Evolutionary conservation across 495 filamentous ascomycete species (phyloP), one percentile per base, ranked within the genome.

Genomic region (Talaromyces thailandensis): DNA sequence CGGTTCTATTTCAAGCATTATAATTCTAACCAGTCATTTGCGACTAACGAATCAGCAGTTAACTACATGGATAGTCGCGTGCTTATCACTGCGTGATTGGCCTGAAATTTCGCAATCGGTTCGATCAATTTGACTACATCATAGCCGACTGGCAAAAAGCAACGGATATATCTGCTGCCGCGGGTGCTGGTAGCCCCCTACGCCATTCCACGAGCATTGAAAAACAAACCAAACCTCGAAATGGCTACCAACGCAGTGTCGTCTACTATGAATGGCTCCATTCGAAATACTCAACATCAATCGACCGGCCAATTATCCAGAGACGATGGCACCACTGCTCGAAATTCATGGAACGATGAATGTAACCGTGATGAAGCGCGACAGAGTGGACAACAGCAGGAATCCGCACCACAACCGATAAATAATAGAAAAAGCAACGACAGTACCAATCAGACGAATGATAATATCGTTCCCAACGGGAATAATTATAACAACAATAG

Each of bases 251-350:
- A 55, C 23, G 51, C 11, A n/a, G 26, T 28, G 23, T 23, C 24
- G 14, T 6, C 48, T 4, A 24, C 8, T 14, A 6, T n/a, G 18
- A 16, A 25, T 25, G 48, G 24, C 2, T 21, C 18, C 8, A 24
- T 25, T 52, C 48, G 18, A 52, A 6, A 52, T 21, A 14, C 6
- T 52, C 18, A 25, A 52, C 14, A 21, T 52, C 51, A 55, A 28
- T 16, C 51, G 5, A 55, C 26, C 16, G 51, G 26, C 23, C 51
- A 55, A 55, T 55, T 55, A 28, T 55, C 23, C 11, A 28, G 23
- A 28, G 26, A 25, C 23, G 14, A 55, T 24, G 51, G 26, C 3
- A 35, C 14, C 29, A 25, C 75, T 1, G 78, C 75, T 9, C 71
- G 67, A 16, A 62, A 66, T 2, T 60, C 71, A 55, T 66, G 67